These are phyloP conservation scores for Aspergillus versicolor DNA, from an alignment of 2,329 filamentous ascomycete genomes.

Conservation along the genomic window DNA sequence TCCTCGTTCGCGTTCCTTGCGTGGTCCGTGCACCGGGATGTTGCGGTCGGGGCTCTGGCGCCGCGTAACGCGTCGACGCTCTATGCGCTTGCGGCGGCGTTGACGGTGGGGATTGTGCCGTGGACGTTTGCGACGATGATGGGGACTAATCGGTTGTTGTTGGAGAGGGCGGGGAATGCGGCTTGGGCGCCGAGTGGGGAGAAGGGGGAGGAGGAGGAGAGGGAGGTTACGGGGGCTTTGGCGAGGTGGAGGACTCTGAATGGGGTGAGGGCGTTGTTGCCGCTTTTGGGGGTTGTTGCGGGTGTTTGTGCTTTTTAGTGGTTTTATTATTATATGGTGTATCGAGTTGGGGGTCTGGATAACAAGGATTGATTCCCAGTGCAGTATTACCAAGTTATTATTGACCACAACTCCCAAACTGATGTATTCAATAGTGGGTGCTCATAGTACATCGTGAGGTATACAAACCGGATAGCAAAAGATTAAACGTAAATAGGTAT, in stretches of 20 bases:
- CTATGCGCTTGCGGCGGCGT: constrained; percentile 28
- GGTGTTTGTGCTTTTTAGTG: constrained; percentile 7
- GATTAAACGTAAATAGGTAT: not conserved
- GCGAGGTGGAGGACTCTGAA: constrained; percentile 15
- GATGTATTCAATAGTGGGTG: too few species aligned
- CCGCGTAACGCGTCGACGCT: constrained; percentile 13
- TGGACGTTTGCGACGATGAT: constrained; percentile 32
- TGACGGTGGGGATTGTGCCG: constrained; percentile 34
- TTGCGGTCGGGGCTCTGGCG: constrained; percentile 14
- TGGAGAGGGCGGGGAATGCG: constrained; percentile 13
- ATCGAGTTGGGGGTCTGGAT: too few species aligned
- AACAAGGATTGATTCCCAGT: too few species aligned
- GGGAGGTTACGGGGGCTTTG: constrained; percentile 16
- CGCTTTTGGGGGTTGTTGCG: constrained; percentile 13
- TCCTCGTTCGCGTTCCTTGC: constrained; percentile 29
- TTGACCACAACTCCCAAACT: not conserved
- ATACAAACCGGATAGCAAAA: not conserved
- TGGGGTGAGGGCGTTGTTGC: constrained; percentile 14
- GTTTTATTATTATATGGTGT: not conserved
- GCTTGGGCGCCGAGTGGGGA: not conserved
- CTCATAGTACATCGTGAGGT: too few species aligned
- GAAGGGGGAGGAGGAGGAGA: not conserved
- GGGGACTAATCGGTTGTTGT: constrained; percentile 27
- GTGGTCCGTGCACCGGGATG: constrained; percentile 21
- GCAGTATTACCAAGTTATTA: not conserved